phyloP scores from a whole-genome alignment of 148 eudicot genomes.

The Heliamphora exappendiculata region DNA sequence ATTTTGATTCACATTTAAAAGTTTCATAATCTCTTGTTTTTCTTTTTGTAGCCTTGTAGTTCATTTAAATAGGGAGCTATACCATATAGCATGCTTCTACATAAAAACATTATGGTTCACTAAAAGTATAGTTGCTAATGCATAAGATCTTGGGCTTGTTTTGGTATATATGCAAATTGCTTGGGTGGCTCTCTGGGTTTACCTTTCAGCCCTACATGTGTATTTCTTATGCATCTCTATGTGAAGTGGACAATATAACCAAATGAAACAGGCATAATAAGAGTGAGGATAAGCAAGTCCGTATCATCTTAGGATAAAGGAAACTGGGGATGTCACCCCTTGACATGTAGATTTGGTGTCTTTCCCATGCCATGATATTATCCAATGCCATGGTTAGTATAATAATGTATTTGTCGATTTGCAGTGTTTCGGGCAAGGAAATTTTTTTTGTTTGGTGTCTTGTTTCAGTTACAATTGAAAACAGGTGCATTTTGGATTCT shows the following conservation, averaged over 20 bases:
- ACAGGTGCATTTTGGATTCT: too few species aligned
- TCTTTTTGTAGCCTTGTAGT: neutral
- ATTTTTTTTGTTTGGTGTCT: too few species aligned
- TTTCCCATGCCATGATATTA: neutral
- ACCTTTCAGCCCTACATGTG: neutral
- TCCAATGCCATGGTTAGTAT: too few species aligned
- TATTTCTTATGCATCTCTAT: neutral
- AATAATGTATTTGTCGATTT: neutral
- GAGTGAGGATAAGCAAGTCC: neutral
- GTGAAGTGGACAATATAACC: neutral
- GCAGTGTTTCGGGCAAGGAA: neutral
- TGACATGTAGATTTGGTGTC: neutral
- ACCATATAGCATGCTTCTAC: neutral
- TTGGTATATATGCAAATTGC: neutral
- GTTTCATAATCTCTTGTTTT: neutral
- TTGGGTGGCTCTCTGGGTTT: neutral
- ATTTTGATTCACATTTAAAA: neutral
- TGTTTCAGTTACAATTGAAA: too few species aligned
- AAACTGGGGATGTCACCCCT: neutral
- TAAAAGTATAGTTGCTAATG: neutral
- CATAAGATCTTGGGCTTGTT: neutral
- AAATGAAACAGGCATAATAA: neutral
- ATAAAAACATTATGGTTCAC: neutral
- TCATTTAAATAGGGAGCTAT: neutral
- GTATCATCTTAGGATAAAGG: too few species aligned